Percentiles rank a stretch among this genome's conserved stretches.
Evolutionary conservation across 1,284 basidiomycete genomes (phyloP).

Genomic region (Sutorius eximius): DNA sequence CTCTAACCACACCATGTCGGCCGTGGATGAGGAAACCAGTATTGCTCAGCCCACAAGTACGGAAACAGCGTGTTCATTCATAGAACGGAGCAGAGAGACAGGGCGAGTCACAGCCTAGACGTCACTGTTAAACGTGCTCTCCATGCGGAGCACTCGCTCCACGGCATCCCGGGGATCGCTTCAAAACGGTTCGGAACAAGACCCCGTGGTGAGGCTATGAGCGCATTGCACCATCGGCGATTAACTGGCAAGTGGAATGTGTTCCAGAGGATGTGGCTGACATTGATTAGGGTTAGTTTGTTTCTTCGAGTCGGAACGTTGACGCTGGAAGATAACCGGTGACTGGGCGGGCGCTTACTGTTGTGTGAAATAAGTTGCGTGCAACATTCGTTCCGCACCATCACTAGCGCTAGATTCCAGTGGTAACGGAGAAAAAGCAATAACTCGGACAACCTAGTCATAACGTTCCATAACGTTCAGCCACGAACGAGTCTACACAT

Average conservation of each 20-base stretch:
- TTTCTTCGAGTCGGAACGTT: background rate
- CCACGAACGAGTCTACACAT: background rate
- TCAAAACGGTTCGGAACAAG: conserved; percentile 1
- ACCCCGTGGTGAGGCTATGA: conserved; percentile 6
- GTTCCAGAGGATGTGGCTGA: background rate
- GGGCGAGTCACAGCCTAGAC: background rate
- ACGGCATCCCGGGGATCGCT: background rate
- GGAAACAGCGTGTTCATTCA: conserved; percentile 1
- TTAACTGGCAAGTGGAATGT: background rate
- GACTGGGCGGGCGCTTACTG: background rate
- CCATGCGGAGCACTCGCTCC: conserved; percentile 2
- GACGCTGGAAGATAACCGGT: background rate
- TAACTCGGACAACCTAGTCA: background rate
- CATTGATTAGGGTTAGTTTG: background rate
- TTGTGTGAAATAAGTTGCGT: background rate
- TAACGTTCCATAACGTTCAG: conserved; percentile 7
- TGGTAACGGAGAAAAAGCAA: background rate
- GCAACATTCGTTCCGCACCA: background rate
- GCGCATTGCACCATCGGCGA: background rate
- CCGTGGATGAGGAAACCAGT: background rate
- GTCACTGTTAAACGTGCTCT: background rate
- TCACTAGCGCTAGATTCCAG: conserved; percentile 6
- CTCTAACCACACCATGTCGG: conserved; percentile 11
- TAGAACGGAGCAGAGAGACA: background rate
- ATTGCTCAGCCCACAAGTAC: background rate